Conservation (phyloP, 192 early-diverging fungal genomes). For the Powellomyces hirtus region DNA sequence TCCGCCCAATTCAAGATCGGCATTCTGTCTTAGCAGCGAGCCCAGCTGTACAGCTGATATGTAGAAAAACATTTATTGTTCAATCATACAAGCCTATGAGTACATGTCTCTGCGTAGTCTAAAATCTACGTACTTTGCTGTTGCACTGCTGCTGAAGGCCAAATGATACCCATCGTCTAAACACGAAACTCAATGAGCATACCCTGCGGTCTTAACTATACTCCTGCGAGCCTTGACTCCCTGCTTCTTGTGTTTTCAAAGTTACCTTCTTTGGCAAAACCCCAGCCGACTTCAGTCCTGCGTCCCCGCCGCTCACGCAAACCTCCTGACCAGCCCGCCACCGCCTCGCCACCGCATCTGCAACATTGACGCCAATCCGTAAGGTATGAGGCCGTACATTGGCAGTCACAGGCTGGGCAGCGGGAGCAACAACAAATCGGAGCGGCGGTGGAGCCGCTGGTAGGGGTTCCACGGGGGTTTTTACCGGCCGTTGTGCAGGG, state of each 20-base stretch:
- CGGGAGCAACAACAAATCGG: conserved; percentile 1
- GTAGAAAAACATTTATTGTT: background rate
- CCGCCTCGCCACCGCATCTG: conserved; percentile 6
- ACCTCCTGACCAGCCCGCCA: conserved; percentile 26
- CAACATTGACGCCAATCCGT: conserved; percentile 22
- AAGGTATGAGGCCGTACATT: conserved; percentile 23
- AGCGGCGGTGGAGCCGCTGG: conserved; percentile 6
- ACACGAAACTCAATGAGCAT: background rate
- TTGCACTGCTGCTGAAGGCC: conserved; percentile 48
- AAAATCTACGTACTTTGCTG: background rate
- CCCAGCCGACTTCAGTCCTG: background rate
- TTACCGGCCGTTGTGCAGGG: too few relatives aligned
- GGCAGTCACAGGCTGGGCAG: conserved; percentile 10
- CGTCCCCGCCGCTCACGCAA: background rate
- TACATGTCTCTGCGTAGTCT: background rate
- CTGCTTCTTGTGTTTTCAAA: background rate
- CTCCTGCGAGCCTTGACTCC: background rate
- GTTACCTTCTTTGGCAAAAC: background rate
- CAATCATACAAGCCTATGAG: background rate
- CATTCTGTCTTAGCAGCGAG: conserved; percentile 43
- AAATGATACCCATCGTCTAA: conserved; percentile 47
- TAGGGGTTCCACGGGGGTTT: too few relatives aligned
- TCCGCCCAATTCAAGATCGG: conserved; percentile 48
- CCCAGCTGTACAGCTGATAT: conserved; percentile 50
- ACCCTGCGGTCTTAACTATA: background rate